Percentiles rank a stretch among this genome's conserved stretches.
Conservation (phyloP, 2,329 filamentous ascomycete species). For the Arthrinium puccinioides region DNA sequence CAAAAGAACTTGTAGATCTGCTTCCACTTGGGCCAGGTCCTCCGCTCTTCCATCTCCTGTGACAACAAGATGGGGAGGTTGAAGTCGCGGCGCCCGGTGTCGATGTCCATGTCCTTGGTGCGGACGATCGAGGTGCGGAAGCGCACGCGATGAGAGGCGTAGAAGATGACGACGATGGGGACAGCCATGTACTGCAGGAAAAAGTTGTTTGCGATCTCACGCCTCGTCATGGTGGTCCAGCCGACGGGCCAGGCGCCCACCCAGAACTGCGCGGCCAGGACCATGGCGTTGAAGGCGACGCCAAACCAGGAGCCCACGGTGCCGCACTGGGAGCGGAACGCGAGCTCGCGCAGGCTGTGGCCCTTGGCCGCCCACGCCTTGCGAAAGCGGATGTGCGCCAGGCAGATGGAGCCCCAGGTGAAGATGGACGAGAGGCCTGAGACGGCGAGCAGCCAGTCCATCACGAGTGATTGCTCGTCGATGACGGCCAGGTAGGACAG, state of each 20-base stretch:
- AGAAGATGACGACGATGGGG: slow-evolving; percentile 62
- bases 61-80: slow-evolving; percentile 72
- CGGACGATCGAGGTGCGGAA: slow-evolving; percentile 56
- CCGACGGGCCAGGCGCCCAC: slow-evolving; percentile 70
- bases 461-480: slow-evolving; percentile 50
- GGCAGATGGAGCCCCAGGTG: slow-evolving; percentile 78
- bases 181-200: slow-evolving; percentile 67
- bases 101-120: slow-evolving; percentile 72
- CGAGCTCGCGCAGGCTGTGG: slow-evolving; percentile 66
- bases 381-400: slow-evolving; percentile 91
- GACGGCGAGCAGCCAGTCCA: slow-evolving; percentile 74
- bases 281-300: slow-evolving; percentile 64
- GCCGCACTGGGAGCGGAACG: slow-evolving; percentile 75
- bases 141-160: slow-evolving; percentile 68
- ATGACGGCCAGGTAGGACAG: slow-evolving; percentile 71
- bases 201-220: slow-evolving; percentile 53
- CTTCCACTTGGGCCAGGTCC: slow-evolving; percentile 70
- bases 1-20: slow-evolving; percentile 67
- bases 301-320: slow-evolving; percentile 75
- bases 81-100: slow-evolving; percentile 78
- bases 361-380: slow-evolving; percentile 65
- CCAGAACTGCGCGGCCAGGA: slow-evolving; percentile 84
- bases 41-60: slow-evolving; percentile 71
- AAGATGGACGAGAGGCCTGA: slow-evolving; percentile 69
- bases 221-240: slow-evolving; percentile 35